phyloP scores from a whole-genome alignment of 305 asterid species.

The Solanum hybrid region DNA sequence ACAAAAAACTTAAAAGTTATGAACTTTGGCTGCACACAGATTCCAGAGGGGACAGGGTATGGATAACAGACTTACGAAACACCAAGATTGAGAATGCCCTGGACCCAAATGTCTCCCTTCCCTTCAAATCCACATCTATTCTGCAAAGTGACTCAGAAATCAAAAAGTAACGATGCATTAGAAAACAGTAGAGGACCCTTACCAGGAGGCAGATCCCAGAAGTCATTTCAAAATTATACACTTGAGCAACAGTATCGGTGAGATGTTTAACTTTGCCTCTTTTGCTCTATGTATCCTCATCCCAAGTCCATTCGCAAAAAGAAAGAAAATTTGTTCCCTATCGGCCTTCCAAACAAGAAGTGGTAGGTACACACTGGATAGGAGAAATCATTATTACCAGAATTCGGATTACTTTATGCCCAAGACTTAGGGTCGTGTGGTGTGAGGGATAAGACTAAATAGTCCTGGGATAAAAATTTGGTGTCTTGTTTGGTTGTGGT shows the following conservation, averaged over 20 bases:
- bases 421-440: background rate
- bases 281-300: background rate
- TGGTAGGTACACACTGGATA: background rate
- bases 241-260: background rate
- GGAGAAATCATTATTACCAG: background rate
- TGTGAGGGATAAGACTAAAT: too few relatives aligned
- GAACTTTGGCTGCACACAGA: background rate
- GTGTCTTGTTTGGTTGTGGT: too few relatives aligned
- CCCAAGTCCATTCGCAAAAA: background rate
- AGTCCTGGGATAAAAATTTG: too few relatives aligned
- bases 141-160: constrained; percentile 34
- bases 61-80: constrained; percentile 54
- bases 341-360: background rate
- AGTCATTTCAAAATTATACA: background rate
- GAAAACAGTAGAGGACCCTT: background rate
- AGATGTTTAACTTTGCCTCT: background rate
- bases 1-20: background rate
- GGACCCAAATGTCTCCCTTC: constrained; percentile 93
- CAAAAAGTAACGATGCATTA: background rate
- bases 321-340: background rate
- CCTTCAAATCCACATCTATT: constrained; percentile 98
- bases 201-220: background rate
- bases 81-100: constrained; percentile 85
- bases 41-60: background rate
- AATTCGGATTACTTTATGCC: background rate